phyloP scores from a whole-genome alignment of 257 asterid species.

The Nicotiana noctiflora region DNA sequence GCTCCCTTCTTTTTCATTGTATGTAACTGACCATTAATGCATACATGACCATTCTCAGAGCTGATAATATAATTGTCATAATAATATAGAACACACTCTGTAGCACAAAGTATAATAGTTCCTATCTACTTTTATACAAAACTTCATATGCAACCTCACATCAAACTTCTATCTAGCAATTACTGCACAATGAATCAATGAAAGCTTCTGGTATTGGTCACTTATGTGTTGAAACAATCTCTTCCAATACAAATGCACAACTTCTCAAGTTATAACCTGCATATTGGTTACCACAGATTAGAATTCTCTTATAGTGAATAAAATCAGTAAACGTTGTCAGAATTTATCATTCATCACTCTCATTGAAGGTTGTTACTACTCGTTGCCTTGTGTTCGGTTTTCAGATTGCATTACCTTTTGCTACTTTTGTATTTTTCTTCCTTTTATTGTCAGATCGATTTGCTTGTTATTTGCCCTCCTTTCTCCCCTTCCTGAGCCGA shows the following conservation, averaged over 20 bases:
- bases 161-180: neutral
- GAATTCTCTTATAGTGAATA: neutral
- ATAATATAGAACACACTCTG: neutral
- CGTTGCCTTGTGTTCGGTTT: no score
- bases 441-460: no score
- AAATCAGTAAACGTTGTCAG: neutral
- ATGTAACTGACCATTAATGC: neutral
- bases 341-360: neutral
- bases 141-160: neutral
- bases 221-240: neutral
- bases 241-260: neutral
- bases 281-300: slow-evolving; percentile 2
- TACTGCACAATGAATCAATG: neutral
- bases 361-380: neutral
- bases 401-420: no score
- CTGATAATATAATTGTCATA: neutral
- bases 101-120: neutral
- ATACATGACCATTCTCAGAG: neutral
- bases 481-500: no score
- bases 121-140: neutral
- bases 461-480: no score
- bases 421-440: no score
- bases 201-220: neutral
- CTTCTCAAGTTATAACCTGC: neutral
- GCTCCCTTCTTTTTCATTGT: no score